phyloP scores from a whole-genome alignment of 2,329 filamentous ascomycete species.

The Alternaria angustiovoidea region DNA sequence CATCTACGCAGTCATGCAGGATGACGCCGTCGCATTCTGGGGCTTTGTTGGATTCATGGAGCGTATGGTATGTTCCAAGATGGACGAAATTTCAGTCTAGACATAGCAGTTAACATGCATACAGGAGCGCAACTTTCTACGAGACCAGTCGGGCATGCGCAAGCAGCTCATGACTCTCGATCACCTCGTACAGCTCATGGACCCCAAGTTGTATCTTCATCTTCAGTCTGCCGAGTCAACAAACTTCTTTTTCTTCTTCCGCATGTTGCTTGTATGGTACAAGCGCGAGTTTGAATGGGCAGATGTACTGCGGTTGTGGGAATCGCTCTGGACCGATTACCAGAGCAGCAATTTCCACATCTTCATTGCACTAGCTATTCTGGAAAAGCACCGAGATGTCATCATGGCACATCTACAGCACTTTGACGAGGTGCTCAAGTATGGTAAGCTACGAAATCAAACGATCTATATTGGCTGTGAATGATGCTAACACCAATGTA shows the following conservation, averaged over 20 bases:
- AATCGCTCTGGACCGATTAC: slow-evolving; percentile 92
- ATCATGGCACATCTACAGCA: slow-evolving; percentile 94
- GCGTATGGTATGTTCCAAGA: slow-evolving; percentile 70
- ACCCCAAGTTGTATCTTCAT: slow-evolving; percentile 91
- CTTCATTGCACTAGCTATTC: slow-evolving; percentile 89
- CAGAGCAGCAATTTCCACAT: slow-evolving; percentile 89
- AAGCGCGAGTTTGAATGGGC: slow-evolving; percentile 95
- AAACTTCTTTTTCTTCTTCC: slow-evolving; percentile 99
- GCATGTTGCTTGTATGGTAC: slow-evolving; percentile 98
- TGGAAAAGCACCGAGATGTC: slow-evolving; percentile 95
- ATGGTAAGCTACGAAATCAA: slow-evolving; percentile 66
- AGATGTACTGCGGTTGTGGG: slow-evolving; percentile 89
- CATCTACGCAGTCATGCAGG: slow-evolving; percentile 96
- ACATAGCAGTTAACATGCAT: slow-evolving; percentile 13
- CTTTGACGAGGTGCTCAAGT: slow-evolving; percentile 98
- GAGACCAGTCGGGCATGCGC: slow-evolving; percentile 96
- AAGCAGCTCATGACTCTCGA: slow-evolving; percentile 89
- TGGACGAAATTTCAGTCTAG: too few species aligned
- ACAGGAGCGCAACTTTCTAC: slow-evolving; percentile 88
- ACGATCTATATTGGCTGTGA: neutral
- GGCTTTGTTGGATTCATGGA: slow-evolving; percentile 96
- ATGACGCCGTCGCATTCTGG: slow-evolving; percentile 97
- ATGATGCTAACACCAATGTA: slow-evolving; percentile 47
- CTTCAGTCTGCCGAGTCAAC: slow-evolving; percentile 90
- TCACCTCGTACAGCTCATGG: slow-evolving; percentile 95